Evolutionary conservation across 2,329 filamentous ascomycete genomes (phyloP).

Genomic region (Verticillium longisporum): DNA sequence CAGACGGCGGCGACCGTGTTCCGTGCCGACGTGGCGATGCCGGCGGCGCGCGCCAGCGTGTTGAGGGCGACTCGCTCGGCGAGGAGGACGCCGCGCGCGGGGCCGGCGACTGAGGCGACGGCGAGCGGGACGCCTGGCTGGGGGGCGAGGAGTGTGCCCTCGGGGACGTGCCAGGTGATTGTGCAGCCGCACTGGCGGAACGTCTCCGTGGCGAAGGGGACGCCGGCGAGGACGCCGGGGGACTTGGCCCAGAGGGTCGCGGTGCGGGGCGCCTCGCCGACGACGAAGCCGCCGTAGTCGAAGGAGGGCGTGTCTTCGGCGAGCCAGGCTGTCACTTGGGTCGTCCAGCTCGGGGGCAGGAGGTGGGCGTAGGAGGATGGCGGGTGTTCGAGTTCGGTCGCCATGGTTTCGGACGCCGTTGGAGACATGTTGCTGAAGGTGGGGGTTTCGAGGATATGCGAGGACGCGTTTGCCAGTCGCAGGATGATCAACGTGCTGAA

Average conservation of each 20-base stretch:
- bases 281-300: conserved; percentile 96
- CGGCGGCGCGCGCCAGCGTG: conserved; percentile 82
- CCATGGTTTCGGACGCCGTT: not conserved
- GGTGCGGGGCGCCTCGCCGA: conserved; percentile 61
- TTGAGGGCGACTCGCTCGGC: conserved; percentile 92
- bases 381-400: not conserved
- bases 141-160: conserved; percentile 63
- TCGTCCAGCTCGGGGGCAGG: conserved; percentile 79
- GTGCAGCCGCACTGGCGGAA: conserved; percentile 84
- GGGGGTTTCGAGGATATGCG: too few species aligned
- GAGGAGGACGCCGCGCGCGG: conserved; percentile 73
- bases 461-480: too few species aligned
- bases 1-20: conserved; percentile 49
- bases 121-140: conserved; percentile 37
- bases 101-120: conserved; percentile 79
- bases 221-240: conserved; percentile 77
- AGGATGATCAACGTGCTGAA: too few species aligned
- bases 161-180: conserved; percentile 80
- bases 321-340: conserved; percentile 75
- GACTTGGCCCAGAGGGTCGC: conserved; percentile 65
- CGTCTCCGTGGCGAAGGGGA: conserved; percentile 93
- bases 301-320: conserved; percentile 94
- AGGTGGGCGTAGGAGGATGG: conserved; percentile 56
- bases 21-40: conserved; percentile 68
- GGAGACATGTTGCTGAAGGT: not conserved